Percentiles rank a stretch among this genome's conserved stretches.
phyloP scores from a whole-genome alignment of 352 stramenopile species.

The Pythium vanterpoolii region DNA sequence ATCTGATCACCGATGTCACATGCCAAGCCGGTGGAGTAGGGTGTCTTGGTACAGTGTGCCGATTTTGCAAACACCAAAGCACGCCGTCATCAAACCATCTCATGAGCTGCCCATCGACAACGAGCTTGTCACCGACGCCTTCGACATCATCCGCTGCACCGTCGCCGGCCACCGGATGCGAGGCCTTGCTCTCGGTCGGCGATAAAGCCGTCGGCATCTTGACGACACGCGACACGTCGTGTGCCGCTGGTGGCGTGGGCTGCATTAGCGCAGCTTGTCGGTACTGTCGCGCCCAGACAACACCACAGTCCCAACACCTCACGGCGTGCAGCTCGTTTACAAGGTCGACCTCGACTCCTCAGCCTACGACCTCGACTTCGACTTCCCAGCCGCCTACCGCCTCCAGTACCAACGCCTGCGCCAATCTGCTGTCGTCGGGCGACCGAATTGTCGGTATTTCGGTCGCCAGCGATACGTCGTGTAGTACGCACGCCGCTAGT shows the following conservation, averaged over 20 bases:
- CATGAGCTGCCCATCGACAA: background rate
- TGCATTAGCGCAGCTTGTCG: constrained; percentile 5
- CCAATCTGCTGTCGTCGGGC: background rate
- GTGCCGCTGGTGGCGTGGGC: constrained; percentile 4
- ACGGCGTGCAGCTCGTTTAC: background rate
- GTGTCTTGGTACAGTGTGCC: constrained; percentile 22
- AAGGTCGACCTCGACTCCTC: background rate
- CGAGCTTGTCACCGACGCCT: background rate
- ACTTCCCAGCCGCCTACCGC: background rate
- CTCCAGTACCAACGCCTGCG: background rate
- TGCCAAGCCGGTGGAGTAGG: background rate
- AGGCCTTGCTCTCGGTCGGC: background rate
- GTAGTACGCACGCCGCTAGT: background rate
- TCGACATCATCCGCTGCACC: background rate
- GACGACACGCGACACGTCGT: constrained; percentile 1
- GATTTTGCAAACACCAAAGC: constrained; percentile 28
- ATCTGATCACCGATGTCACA: background rate
- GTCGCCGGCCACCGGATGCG: background rate
- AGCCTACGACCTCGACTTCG: background rate
- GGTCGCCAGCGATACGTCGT: background rate
- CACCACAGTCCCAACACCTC: background rate
- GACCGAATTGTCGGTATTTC: background rate
- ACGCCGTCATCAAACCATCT: constrained; percentile 14
- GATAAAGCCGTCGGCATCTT: background rate
- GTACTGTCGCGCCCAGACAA: background rate